Evolutionary conservation across 495 filamentous ascomycete genomes (phyloP), one percentile per base, ranked within the genome.

Genomic region (Letharia columbiana): DNA sequence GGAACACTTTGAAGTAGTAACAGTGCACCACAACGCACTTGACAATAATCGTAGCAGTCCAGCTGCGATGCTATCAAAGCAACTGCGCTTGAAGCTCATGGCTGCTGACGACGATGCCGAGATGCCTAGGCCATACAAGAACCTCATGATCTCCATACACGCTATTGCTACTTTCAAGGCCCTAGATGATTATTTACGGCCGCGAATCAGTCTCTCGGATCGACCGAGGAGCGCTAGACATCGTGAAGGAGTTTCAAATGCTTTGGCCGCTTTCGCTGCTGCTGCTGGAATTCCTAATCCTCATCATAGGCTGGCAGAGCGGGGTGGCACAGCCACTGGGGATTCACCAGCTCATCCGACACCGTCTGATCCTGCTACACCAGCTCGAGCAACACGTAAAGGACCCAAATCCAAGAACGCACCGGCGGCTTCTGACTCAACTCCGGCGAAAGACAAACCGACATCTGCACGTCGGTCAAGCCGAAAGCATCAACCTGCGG

Each of bases 81-180:
- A 99, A 71, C 84, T 99, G 37, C 87, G 92, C 37, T 83, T 99
- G 20, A 92, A 90, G 72, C 79, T 99, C 13, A 84, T 92, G 33
- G 54, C 54, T 33, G 92, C 94, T 2, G 92, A 96, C 65, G 94
- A 97, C 2, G 89, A 90, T 47, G 91, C 90, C 0, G 89, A 95
- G 39, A 91, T 98, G 60, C 93, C 92, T 35, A 81, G 84, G 33
- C 78, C 86, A 18, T 98, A 93, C 71, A 85, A 89, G 42, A 96
- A 92, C 67, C 91, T 98, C 68, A 96, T 96, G 88, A 93, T 99
- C 20, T 93, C 91, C 8, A 98, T 99, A 67, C 95, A 99, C 76
- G 95, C 95, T 40, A 98, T 99, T 74, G 93, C 95, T 12, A 96
- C 92, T 0, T 97, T 99, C 77, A 98, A 98, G 73, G 89, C 94